phyloP scores from a whole-genome alignment of 108 stramenopile genomes.

The Cyclotella kingstonii region DNA sequence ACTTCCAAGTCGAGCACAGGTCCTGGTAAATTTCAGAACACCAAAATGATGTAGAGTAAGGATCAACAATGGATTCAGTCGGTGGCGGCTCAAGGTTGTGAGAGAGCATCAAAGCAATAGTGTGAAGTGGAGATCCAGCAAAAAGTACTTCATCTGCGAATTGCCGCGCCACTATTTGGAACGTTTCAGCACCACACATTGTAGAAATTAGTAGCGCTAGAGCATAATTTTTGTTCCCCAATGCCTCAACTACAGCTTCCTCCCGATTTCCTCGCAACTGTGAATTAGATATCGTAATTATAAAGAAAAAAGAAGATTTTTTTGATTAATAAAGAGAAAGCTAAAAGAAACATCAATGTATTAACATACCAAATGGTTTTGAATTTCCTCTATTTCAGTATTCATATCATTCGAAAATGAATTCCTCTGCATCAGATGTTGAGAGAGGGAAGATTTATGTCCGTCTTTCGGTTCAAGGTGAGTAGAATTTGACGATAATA shows the following conservation, averaged over 20 bases:
- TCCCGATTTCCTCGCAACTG: constrained; percentile 57
- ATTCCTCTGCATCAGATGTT: constrained; percentile 1
- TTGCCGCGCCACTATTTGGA: constrained; percentile 50
- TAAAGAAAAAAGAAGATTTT: neutral
- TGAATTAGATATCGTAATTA: constrained; percentile 33
- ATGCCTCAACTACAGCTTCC: constrained; percentile 65
- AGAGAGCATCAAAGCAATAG: constrained; percentile 63
- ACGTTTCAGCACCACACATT: constrained; percentile 65
- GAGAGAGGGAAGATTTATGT: constrained; percentile 1
- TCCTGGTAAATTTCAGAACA: constrained; percentile 46
- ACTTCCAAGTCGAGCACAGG: constrained; percentile 54
- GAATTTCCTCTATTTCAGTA: constrained; percentile 13
- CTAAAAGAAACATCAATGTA: neutral
- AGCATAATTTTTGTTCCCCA: constrained; percentile 58
- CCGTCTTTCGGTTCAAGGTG: neutral
- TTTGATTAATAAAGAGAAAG: too few species aligned
- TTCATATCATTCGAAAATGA: constrained; percentile 5
- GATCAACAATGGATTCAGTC: constrained; percentile 14
- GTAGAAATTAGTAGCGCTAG: constrained; percentile 75
- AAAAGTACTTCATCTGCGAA: constrained; percentile 56
- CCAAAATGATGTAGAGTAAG: constrained; percentile 31
- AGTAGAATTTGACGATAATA: constrained; percentile 33
- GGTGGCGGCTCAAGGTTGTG: constrained; percentile 49
- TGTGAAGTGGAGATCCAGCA: constrained; percentile 74
- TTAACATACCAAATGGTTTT: constrained; percentile 6